Conservation (phyloP, 768 basidiomycete genomes). For the Auricularia sp. region DNA sequence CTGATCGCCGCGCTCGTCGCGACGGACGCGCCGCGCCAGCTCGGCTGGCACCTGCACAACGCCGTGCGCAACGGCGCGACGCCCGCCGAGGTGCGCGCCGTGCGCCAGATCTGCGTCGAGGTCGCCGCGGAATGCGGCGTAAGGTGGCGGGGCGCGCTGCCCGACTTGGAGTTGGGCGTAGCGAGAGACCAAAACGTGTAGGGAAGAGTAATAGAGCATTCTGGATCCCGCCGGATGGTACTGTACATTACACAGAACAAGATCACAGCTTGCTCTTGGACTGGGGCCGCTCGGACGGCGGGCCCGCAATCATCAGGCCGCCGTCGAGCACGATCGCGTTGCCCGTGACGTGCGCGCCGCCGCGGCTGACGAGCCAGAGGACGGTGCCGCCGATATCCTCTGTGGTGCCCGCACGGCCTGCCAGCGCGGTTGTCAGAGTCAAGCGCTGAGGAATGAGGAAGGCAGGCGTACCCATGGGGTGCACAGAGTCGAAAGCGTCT, state of each 20-base stretch:
- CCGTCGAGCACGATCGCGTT: slow-evolving; percentile 56
- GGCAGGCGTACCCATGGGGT: slow-evolving; percentile 51
- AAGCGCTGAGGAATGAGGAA: background rate
- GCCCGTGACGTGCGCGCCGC: slow-evolving; percentile 53
- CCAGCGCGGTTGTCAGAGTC: too few relatives aligned
- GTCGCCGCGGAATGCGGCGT: slow-evolving; percentile 39
- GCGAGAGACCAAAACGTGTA: too few relatives aligned
- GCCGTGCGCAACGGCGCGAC: slow-evolving; percentile 47
- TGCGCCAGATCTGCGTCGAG: slow-evolving; percentile 44
- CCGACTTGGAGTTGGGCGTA: slow-evolving; percentile 21
- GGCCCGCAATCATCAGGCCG: slow-evolving; percentile 32
- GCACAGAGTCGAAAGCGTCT: slow-evolving; percentile 37
- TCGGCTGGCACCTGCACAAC: slow-evolving; percentile 53
- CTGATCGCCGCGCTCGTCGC: slow-evolving; percentile 54
- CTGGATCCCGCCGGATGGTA: too few relatives aligned
- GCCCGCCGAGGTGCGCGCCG: slow-evolving; percentile 40
- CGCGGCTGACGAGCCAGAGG: slow-evolving; percentile 49
- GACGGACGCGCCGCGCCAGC: slow-evolving; percentile 51
- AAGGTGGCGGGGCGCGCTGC: slow-evolving; percentile 42
- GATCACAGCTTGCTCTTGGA: background rate
- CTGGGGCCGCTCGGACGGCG: background rate
- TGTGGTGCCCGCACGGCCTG: slow-evolving; percentile 30
- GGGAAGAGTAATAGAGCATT: too few relatives aligned
- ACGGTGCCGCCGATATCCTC: slow-evolving; percentile 58
- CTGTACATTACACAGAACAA: background rate